A percentile compares a stretch with the other conserved stretches of the same genome.
These are phyloP conservation scores for Dalbergia oliveri DNA, from an alignment of 306 rosid species.

Conservation along the genomic window DNA sequence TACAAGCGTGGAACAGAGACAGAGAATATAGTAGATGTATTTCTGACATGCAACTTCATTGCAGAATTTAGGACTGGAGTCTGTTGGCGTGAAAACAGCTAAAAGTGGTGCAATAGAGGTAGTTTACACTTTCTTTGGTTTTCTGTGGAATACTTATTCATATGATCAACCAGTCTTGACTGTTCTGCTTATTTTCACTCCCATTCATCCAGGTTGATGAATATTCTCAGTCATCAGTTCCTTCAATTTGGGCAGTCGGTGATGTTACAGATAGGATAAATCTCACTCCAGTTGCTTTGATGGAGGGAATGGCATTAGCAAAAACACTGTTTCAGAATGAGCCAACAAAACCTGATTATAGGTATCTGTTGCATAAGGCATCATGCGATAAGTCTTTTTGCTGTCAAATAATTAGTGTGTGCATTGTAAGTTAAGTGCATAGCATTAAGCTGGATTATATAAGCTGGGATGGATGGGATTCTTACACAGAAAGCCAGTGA, in stretches of 20 bases:
- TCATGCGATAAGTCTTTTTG: conserved; percentile 29
- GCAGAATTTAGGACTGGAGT: conserved; percentile 96
- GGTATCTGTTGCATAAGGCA: conserved; percentile 58
- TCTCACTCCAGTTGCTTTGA: conserved; percentile 98
- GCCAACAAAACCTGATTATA: conserved; percentile 93
- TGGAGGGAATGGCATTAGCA: conserved; percentile 91
- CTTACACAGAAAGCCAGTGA: conserved; percentile 15
- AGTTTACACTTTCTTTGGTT: conserved; percentile 41
- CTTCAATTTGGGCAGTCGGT: conserved; percentile 98
- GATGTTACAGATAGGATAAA: conserved; percentile 93
- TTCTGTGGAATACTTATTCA: conserved; percentile 18
- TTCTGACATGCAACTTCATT: conserved; percentile 46
- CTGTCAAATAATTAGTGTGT: conserved; percentile 18
- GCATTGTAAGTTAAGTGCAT: background rate
- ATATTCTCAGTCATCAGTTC: conserved; percentile 88
- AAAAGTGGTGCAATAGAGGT: conserved; percentile 95
- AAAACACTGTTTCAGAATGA: conserved; percentile 82
- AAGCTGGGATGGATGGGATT: background rate
- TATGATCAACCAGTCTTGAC: background rate
- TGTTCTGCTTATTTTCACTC: conserved; percentile 8
- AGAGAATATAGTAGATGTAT: conserved; percentile 17
- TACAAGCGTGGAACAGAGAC: conserved; percentile 18
- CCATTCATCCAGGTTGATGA: conserved; percentile 75
- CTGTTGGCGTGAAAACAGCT: conserved; percentile 76
- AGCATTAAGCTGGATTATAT: conserved; percentile 25